Evolutionary conservation across 352 stramenopile species (phyloP).

Genomic region (Pythium monospermum): DNA sequence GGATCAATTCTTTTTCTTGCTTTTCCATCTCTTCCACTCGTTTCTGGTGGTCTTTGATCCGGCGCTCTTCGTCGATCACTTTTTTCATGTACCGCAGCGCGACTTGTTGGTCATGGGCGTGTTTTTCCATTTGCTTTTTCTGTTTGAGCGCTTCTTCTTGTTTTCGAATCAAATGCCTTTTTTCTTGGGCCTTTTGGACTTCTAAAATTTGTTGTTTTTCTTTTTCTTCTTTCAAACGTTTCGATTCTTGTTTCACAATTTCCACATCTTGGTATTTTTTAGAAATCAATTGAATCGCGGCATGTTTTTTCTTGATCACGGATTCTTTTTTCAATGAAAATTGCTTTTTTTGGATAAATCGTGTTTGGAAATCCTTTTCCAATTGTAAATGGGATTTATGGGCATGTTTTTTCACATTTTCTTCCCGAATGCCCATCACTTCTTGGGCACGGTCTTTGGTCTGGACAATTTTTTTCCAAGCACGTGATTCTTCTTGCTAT

Average conservation of each 20-base stretch:
- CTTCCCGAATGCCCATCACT: conserved; percentile 56
- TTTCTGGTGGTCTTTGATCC: conserved; percentile 46
- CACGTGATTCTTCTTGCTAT: conserved; percentile 67
- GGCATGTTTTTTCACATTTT: conserved; percentile 42
- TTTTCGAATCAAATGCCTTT: conserved; percentile 41
- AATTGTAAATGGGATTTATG: conserved; percentile 39
- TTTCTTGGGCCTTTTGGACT: conserved; percentile 49
- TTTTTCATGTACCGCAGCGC: conserved; percentile 57
- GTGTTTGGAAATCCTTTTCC: conserved; percentile 38
- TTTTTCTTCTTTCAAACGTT: conserved; percentile 54
- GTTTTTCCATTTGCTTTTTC: conserved; percentile 35
- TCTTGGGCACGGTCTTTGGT: conserved; percentile 69
- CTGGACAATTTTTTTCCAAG: conserved; percentile 78
- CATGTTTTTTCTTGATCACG: conserved; percentile 71
- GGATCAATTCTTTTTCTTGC: conserved; percentile 53
- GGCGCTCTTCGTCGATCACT: conserved; percentile 52
- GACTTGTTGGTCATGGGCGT: conserved; percentile 46
- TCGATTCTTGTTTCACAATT: conserved; percentile 64
- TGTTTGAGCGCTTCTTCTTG: conserved; percentile 58
- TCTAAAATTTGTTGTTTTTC: conserved; percentile 47
- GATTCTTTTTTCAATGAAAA: conserved; percentile 62
- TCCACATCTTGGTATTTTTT: conserved; percentile 77
- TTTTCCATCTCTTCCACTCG: conserved; percentile 65
- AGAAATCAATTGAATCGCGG: conserved; percentile 65
- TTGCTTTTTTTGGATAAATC: conserved; percentile 49